Percentiles rank a stretch among this genome's conserved stretches.
phyloP scores from a whole-genome alignment of 352 stramenopile species.

The Elongisporangium prolatum region DNA sequence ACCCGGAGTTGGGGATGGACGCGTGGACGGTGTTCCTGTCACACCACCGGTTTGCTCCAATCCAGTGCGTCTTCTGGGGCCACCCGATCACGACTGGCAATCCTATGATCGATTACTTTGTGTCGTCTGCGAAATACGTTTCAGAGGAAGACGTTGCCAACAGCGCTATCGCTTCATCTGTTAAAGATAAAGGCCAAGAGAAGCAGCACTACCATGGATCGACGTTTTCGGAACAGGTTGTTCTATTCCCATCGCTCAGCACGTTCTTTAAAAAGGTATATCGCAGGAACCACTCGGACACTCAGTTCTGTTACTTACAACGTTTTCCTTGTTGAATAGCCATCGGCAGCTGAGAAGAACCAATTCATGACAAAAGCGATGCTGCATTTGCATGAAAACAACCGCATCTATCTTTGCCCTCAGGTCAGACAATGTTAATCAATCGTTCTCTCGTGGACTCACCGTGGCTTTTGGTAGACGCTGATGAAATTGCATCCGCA shows the following conservation, averaged over 20 bases:
- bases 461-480: slow-evolving; percentile 22
- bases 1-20: slow-evolving; percentile 83
- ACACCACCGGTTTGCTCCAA: slow-evolving; percentile 63
- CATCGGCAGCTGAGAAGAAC: not conserved
- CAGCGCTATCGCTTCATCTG: slow-evolving; percentile 6
- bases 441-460: not conserved
- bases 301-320: not conserved
- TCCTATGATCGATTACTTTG: slow-evolving; percentile 79
- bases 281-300: not conserved
- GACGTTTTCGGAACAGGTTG: slow-evolving; percentile 62
- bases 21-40: slow-evolving; percentile 61
- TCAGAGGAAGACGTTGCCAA: slow-evolving; percentile 4
- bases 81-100: slow-evolving; percentile 78
- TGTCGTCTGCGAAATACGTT: slow-evolving; percentile 57
- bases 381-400: slow-evolving; percentile 32
- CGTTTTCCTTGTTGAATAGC: not conserved
- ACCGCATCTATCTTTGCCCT: slow-evolving; percentile 51
- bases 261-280: slow-evolving; percentile 40
- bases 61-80: slow-evolving; percentile 85
- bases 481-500: slow-evolving; percentile 62
- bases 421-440: slow-evolving; percentile 19
- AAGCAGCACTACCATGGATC: slow-evolving; percentile 19
- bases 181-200: slow-evolving; percentile 6
- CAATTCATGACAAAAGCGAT: slow-evolving; percentile 20
- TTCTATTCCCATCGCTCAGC: slow-evolving; percentile 59